These are phyloP conservation scores for Byssoonygena ceratinophila DNA, from an alignment of 2,329 filamentous ascomycete species.

Conservation along the genomic window DNA sequence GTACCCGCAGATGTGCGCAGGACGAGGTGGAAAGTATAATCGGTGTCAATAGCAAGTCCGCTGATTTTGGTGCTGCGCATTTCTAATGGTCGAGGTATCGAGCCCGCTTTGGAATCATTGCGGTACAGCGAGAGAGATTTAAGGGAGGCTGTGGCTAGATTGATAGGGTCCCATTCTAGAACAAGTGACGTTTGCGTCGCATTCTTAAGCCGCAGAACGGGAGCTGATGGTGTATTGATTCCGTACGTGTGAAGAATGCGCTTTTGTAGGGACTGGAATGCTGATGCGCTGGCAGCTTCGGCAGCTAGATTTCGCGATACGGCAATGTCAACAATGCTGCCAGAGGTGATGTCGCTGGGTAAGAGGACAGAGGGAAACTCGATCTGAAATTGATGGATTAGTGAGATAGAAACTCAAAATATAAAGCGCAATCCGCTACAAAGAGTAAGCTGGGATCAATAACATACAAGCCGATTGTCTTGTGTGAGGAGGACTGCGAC, in stretches of 20 bases:
- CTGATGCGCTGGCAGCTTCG: conserved; percentile 61
- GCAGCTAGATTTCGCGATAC: conserved; percentile 76
- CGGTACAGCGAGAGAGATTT: conserved; percentile 83
- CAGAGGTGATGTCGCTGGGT: conserved; percentile 86
- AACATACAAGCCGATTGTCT: conserved; percentile 82
- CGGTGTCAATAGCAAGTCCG: conserved; percentile 88
- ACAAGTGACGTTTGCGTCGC: conserved; percentile 97
- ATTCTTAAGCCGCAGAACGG: conserved; percentile 82
- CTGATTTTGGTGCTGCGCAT: conserved; percentile 96
- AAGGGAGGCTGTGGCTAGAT: conserved; percentile 82
- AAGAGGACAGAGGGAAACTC: conserved; percentile 97
- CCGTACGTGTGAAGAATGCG: conserved; percentile 83
- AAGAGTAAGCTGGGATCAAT: conserved; percentile 4
- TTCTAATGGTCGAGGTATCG: conserved; percentile 74
- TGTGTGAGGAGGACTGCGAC: conserved; percentile 93
- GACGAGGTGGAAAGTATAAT: conserved; percentile 90
- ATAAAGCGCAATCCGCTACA: neutral
- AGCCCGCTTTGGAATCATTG: conserved; percentile 93
- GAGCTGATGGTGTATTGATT: conserved; percentile 61
- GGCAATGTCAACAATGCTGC: conserved; percentile 95
- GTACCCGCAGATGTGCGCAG: conserved; percentile 84
- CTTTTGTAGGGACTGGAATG: conserved; percentile 77
- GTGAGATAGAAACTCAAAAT: neutral
- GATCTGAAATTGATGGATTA: conserved; percentile 51
- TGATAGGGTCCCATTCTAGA: conserved; percentile 93